Base-by-base conservation (phyloP, 129 eudicot genomes). In the Scalesia atractyloides region DNA sequence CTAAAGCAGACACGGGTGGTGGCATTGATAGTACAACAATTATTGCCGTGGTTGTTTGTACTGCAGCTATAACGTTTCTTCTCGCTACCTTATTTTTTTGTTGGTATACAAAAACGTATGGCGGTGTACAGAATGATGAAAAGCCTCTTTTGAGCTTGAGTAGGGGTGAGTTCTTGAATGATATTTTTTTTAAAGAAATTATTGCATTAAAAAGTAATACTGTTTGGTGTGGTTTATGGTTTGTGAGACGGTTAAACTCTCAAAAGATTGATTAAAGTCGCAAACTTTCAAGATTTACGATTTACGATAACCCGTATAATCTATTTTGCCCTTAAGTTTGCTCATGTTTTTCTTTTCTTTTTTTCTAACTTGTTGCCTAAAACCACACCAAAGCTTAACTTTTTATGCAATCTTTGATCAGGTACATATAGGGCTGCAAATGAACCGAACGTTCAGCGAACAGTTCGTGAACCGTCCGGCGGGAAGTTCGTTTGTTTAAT, bases 131-230 rank as follows among this genome's bases (percentile, higher is more conserved):
- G 71, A 84, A 79, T 70, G 96, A 91, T 36, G 97, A 86, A 69
- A 86, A 82, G 51, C 93, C 97, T 48, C 91, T 89, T 84, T 84
- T 88, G 43, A 86, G 90, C 85, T 65, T 91, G 84, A 86, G 90
- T 77, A 61, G 73, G 62, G 83, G 85, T 69, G 85, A 88, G 69
- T 69, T 68, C 76, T 83, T 81, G 14, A 64, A 46, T 68, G 77
- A 77, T 84, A 75, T 16, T 36, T 69, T 11, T 37, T 7, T 58
- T 18, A 50, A 9, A 30, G 26, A 6, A 37, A 20, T 26, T 57
- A 14, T 24, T 34, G 41, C 17, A 33, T 15, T 14, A 2, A 65
- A 65, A 43, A 33, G 16, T 19, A n/a, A 33, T 6, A 4, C 7
- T 0, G 0, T 44, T 57, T 22, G 16, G 61, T 49, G 17, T 68